These are phyloP conservation scores for Gigaspora rosea DNA, from an alignment of 192 early-diverging fungal species.

Conservation along the genomic window DNA sequence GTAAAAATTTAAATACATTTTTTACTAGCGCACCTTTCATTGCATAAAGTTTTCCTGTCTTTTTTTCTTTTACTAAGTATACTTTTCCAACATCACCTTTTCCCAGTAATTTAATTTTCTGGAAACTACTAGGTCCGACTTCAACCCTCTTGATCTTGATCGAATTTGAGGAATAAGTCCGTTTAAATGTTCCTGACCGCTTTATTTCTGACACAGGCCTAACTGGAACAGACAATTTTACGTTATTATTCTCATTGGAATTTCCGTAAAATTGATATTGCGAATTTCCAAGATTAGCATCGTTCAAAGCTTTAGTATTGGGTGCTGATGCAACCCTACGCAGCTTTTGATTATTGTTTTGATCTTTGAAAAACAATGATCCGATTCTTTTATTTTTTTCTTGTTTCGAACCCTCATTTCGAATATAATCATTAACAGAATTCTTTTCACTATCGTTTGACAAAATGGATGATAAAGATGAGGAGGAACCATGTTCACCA, in stretches of 20 bases:
- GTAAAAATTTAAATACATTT: not conserved
- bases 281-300: conserved; percentile 35
- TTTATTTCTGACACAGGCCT: conserved; percentile 40
- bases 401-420: conserved; percentile 5
- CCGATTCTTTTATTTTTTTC: conserved; percentile 18
- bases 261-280: conserved; percentile 28
- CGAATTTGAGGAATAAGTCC: conserved; percentile 80
- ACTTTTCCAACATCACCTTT: conserved; percentile 98
- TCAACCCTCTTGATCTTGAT: conserved; percentile 80
- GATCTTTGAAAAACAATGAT: conserved; percentile 22
- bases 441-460: conserved; percentile 1
- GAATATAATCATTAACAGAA: conserved; percentile 14
- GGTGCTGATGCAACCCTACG: conserved; percentile 55
- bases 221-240: conserved; percentile 26
- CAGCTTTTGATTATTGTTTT: conserved; percentile 20
- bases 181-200: conserved; percentile 55
- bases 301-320: conserved; percentile 42
- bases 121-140: conserved; percentile 86
- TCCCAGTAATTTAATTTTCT: conserved; percentile 87
- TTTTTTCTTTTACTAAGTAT: conserved; percentile 88
- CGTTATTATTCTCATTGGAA: conserved; percentile 8
- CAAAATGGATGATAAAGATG: conserved; percentile 21
- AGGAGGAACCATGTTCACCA: conserved; percentile 17
- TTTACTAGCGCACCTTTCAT: conserved; percentile 80
- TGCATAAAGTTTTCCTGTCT: conserved; percentile 80